Conservation (phyloP, 805 yeast genomes). For the Candida takata region DNA sequence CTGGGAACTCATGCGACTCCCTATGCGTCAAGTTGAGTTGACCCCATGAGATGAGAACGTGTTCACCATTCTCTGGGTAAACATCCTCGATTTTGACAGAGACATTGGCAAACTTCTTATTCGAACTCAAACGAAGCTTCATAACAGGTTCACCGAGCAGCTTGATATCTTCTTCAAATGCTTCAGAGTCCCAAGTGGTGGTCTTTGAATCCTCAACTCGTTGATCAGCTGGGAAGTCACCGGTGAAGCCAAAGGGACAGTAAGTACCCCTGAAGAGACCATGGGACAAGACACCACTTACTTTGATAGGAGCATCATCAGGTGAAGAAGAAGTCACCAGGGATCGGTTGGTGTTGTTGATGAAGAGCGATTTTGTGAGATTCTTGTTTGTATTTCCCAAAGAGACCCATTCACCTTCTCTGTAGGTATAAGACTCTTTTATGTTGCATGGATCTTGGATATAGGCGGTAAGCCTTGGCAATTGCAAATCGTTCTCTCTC, state of each 20-base stretch:
- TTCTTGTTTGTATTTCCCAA: constrained; percentile 15
- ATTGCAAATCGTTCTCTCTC: constrained; percentile 17
- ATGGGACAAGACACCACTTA: constrained; percentile 31
- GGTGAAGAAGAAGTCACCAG: background rate
- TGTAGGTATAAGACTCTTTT: constrained; percentile 29
- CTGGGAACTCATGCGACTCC: constrained; percentile 36
- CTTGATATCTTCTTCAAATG: constrained; percentile 19
- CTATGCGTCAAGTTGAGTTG: constrained; percentile 36
- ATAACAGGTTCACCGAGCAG: constrained; percentile 34
- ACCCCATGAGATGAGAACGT: constrained; percentile 38
- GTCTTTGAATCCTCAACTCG: constrained; percentile 36
- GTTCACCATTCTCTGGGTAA: constrained; percentile 28
- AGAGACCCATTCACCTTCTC: constrained; percentile 37
- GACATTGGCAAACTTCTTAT: constrained; percentile 32
- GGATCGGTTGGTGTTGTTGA: constrained; percentile 9
- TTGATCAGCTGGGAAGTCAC: constrained; percentile 42
- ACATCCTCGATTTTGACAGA: constrained; percentile 35
- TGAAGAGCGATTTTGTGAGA: constrained; percentile 11
- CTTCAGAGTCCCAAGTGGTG: constrained; percentile 28
- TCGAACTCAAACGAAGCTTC: constrained; percentile 28
- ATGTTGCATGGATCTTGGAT: constrained; percentile 37
- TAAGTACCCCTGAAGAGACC: constrained; percentile 39
- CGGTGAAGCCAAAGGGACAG: constrained; percentile 41
- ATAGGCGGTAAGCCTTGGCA: constrained; percentile 34
- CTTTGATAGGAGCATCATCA: background rate